phyloP scores from a whole-genome alignment of 257 asterid genomes.

The Solanum boliviense region DNA sequence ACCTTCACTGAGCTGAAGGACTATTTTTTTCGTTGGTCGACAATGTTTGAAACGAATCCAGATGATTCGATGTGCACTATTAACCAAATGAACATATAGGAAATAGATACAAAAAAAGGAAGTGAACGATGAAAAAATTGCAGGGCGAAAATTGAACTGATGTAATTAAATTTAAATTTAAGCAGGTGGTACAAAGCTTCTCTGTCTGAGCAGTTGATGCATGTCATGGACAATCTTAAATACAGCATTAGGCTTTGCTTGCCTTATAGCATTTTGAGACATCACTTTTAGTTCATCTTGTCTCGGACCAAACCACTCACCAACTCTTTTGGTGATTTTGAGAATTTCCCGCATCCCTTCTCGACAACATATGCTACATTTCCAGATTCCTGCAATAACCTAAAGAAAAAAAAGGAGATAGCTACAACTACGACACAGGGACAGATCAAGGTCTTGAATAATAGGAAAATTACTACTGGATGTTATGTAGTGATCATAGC shows the following conservation, averaged over 20 bases:
- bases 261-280: conserved; percentile 37
- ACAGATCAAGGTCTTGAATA: too few relatives aligned
- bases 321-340: conserved; percentile 14
- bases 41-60: neutral
- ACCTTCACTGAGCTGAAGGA: too few relatives aligned
- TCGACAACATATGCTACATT: too few relatives aligned
- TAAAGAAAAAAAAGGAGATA: neutral
- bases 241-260: conserved; percentile 78
- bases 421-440: neutral
- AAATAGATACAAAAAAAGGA: neutral
- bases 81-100: neutral
- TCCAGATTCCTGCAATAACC: neutral
- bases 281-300: conserved; percentile 18
- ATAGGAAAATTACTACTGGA: too few relatives aligned
- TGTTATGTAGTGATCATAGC: neutral
- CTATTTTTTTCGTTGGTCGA: too few relatives aligned
- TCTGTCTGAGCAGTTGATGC: conserved; percentile 56
- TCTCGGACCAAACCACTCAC: conserved; percentile 79
- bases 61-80: too few relatives aligned
- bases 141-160: too few relatives aligned
- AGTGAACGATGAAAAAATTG: too few relatives aligned
- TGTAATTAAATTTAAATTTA: neutral
- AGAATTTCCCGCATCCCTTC: too few relatives aligned
- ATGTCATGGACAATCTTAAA: conserved; percentile 88
- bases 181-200: conserved; percentile 24